Conservation (phyloP, 495 filamentous ascomycete genomes). For the Penicillium roqueforti region DNA sequence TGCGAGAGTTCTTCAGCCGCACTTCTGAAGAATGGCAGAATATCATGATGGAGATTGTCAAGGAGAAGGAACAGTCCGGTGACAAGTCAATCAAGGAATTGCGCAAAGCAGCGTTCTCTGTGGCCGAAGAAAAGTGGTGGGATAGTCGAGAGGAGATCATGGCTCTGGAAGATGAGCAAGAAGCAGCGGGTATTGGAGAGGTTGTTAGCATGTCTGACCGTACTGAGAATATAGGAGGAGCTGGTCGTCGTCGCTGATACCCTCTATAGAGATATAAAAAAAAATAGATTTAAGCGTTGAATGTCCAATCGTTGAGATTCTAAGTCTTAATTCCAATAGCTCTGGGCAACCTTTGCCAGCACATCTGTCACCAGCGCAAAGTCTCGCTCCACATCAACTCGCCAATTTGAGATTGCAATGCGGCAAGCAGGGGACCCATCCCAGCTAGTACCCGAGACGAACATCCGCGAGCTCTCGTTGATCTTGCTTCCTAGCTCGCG, state of each 20-base stretch:
- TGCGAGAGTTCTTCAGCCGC: constrained; percentile 86
- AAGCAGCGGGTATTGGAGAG: constrained; percentile 92
- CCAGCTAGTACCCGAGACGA: constrained; percentile 81
- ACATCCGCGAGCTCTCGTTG: constrained; percentile 70
- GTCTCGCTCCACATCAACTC: constrained; percentile 40
- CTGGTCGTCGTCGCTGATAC: constrained; percentile 54
- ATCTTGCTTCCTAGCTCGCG: constrained; percentile 59
- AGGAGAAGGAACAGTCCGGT: constrained; percentile 49
- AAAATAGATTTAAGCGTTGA: background rate
- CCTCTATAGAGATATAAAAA: background rate
- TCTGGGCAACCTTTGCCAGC: constrained; percentile 28
- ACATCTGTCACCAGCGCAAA: constrained; percentile 35
- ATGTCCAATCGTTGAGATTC: background rate
- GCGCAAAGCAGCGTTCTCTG: constrained; percentile 79
- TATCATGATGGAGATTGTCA: constrained; percentile 63
- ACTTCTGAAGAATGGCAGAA: constrained; percentile 91
- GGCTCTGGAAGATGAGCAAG: constrained; percentile 91
- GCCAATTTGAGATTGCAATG: constrained; percentile 84
- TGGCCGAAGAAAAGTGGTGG: constrained; percentile 97
- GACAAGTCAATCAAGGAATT: constrained; percentile 81
- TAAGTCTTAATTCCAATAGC: background rate
- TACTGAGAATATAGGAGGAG: constrained; percentile 51
- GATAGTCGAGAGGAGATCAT: constrained; percentile 93
- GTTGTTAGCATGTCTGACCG: constrained; percentile 81
- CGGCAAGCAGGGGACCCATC: constrained; percentile 64